Evolutionary conservation across 768 basidiomycete genomes (phyloP).

Genomic region (Suillus occidentalis): DNA sequence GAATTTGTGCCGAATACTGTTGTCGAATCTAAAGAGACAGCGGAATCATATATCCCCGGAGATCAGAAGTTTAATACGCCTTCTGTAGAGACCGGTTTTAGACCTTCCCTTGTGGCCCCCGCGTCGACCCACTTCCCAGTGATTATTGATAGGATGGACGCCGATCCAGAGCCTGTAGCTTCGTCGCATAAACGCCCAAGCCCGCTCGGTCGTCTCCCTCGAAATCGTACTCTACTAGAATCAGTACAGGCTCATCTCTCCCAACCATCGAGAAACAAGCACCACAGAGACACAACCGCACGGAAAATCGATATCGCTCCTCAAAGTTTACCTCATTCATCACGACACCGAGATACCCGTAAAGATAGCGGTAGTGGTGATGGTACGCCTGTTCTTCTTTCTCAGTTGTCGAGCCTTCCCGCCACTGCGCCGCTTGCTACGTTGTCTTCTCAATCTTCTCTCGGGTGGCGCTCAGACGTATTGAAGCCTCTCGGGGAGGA

Average conservation of each 20-base stretch:
- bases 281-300: background rate
- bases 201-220: constrained; percentile 23
- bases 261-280: constrained; percentile 2
- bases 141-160: constrained; percentile 13
- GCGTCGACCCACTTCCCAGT: background rate
- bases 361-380: background rate
- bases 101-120: background rate
- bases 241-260: constrained; percentile 50
- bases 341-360: background rate
- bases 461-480: background rate
- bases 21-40: background rate
- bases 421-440: background rate
- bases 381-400: constrained; percentile 1
- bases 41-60: background rate
- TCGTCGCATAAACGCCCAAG: constrained; percentile 23
- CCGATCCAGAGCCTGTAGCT: constrained; percentile 17
- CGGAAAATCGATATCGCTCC: constrained; percentile 1
- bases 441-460: background rate
- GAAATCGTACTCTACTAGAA: constrained; percentile 44
- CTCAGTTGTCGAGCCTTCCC: constrained; percentile 8
- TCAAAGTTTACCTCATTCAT: background rate
- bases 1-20: background rate
- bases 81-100: background rate
- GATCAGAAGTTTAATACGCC: no score
- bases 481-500: background rate